Percentiles rank a stretch among this genome's conserved stretches.
Evolutionary conservation across 2,329 filamentous ascomycete genomes (phyloP).

Genomic region (Ophiostoma ulmi): DNA sequence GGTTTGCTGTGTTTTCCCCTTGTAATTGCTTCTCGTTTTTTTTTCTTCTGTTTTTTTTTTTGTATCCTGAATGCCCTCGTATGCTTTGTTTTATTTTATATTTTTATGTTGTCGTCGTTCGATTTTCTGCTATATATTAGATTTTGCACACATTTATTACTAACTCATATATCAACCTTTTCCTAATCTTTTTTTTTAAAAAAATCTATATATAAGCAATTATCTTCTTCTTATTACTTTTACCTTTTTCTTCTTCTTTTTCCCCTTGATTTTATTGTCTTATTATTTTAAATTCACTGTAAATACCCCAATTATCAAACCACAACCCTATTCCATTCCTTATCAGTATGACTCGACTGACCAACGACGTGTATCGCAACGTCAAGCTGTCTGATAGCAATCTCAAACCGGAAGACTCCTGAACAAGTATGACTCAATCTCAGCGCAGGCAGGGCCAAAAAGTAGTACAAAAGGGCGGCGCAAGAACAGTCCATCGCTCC

Average conservation of each 20-base stretch:
- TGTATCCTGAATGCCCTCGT: too few species aligned
- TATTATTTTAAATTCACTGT: not conserved
- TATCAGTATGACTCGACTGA: conserved; percentile 3
- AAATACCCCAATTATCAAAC: not conserved
- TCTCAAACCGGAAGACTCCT: conserved; percentile 1
- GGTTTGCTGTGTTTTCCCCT: too few species aligned
- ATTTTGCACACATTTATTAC: too few species aligned
- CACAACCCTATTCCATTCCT: not conserved
- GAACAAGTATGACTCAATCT: conserved; percentile 3
- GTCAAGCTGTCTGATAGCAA: conserved; percentile 7
- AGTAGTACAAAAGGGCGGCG: conserved; percentile 8
- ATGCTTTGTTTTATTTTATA: too few species aligned
- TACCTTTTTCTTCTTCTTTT: not conserved
- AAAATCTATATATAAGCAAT: too few species aligned
- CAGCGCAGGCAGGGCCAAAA: not conserved
- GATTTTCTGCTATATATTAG: not conserved
- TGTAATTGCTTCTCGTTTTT: too few species aligned
- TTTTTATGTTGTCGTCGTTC: not conserved
- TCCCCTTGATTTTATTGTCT: not conserved
- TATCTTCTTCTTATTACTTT: not conserved
- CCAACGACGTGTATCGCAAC: not conserved
- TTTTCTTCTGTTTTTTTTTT: not conserved
- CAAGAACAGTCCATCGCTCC: conserved; percentile 11
- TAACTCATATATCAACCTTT: not conserved
- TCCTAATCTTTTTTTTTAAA: not conserved